Evolutionary conservation across 257 asterid genomes (phyloP), one percentile per base, ranked within the genome.

Genomic region (Eucommia ulmoides): DNA sequence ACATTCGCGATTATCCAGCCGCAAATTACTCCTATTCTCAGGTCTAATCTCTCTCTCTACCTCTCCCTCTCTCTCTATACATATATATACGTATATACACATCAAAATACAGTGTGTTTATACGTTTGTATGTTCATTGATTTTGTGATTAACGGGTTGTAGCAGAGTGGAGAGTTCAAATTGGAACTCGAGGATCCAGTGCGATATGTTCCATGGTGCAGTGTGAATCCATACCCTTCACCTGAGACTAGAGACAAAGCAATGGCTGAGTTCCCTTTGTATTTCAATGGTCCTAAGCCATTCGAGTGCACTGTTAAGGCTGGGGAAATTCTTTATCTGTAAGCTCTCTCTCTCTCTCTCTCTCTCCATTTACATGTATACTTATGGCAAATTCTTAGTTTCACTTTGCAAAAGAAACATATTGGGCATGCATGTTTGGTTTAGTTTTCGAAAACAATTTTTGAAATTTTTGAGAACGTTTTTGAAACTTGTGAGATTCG

Each of bases 301-400:
- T 82, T 70, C 65, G 83, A 89, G 75, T 91, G 84, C 55, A 76
- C 81, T 16, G 96, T 89, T 42, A 89, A 73, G 67, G 93, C 91
- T 0, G 96, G 97, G 45, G 74, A 88, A 61, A 70, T 84, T 77
- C 97, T 88, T 52, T 84, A 84, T 70, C 61, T 88, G 97, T 88
- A 61, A 81, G 97, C 25, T n/a, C n/a, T n/a, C n/a, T n/a, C n/a
- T n/a, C n/a, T n/a, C n/a, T n/a, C n/a, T n/a, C n/a, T n/a, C n/a
- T n/a, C n/a, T n/a, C n/a, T n/a, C n/a, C n/a, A n/a, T n/a, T n/a
- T n/a, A n/a, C n/a, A n/a, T n/a, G n/a, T n/a, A n/a, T n/a, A n/a
- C n/a, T n/a, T n/a, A n/a, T n/a, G n/a, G n/a, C n/a, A n/a, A n/a
- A n/a, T n/a, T n/a, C n/a, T n/a, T n/a, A n/a, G n/a, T n/a, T n/a